Base-by-base conservation (phyloP, 306 rosid genomes). In the Acacia acuminata region DNA sequence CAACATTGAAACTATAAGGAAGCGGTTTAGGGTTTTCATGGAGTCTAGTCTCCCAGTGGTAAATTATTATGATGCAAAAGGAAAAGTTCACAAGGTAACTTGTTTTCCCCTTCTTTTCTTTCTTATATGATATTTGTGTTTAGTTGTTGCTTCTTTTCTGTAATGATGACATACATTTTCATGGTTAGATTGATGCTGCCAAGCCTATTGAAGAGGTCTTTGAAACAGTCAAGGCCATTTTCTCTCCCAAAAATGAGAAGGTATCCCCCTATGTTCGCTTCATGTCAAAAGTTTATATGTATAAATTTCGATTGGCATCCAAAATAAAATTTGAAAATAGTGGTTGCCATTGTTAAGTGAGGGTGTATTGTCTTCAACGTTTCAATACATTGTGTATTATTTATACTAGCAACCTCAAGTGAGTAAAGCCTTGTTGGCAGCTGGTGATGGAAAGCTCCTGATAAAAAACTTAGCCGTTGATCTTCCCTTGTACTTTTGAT, bases 1-100 rank as follows among this genome's bases (percentile, higher is more conserved):
- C 88, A 96, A 96, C 77, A 87, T 90, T 78, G 99, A 96, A 87
- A 96, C 98, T 77, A 94, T 96, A 80, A 92, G 96, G 92, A 96
- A 96, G 87, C 86, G 99, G 60, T 96, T 96, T 80, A 90, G 82
- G 84, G 98, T 96, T 90, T 96, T 94, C 87, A 76, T 90, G 82
- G 97, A 96, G 34, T 96, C 94, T 67, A 96, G 97, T 80, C 93
- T 91, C 81, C 98, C 96, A 17, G 99, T 96, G 86, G 69, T 96
- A 81, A 79, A 88, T 79, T 82, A 94, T 83, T 96, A 94, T 81
- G 90, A 88, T 19, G 85, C 90, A 25, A 94, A 86, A 88, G 93
- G 89, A 64, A 96, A 94, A 89, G 97, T 96, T 80, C 85, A 85
- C 75, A 92, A 88, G 98, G 99, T 96, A 96, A 83, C 48, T 86